phyloP scores from a whole-genome alignment of 805 yeast genomes.

The Spathaspora hagerdaliae region DNA sequence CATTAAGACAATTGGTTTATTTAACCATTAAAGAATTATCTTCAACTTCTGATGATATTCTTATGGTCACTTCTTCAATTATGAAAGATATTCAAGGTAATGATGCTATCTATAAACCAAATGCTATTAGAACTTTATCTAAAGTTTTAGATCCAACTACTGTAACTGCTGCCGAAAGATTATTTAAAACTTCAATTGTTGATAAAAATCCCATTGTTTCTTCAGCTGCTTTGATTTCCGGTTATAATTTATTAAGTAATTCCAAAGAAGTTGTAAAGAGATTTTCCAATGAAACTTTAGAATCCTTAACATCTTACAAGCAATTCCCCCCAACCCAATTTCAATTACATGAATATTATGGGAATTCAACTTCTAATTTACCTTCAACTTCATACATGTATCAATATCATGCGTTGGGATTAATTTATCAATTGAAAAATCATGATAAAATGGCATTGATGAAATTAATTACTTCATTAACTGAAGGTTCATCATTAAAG shows the following conservation, averaged over 20 bases:
- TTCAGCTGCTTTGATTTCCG: constrained; percentile 90
- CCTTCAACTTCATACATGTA: constrained; percentile 76
- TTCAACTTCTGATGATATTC: constrained; percentile 81
- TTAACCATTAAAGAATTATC: constrained; percentile 91
- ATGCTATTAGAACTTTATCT: constrained; percentile 88
- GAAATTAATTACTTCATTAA: constrained; percentile 80
- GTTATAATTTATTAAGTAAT: constrained; percentile 85
- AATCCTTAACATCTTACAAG: constrained; percentile 70
- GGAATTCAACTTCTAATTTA: constrained; percentile 43
- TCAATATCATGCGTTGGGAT: constrained; percentile 94
- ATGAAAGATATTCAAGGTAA: constrained; percentile 97
- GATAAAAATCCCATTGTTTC: constrained; percentile 84
- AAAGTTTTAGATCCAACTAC: constrained; percentile 87
- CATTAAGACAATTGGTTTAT: constrained; percentile 89
- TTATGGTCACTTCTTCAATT: constrained; percentile 96
- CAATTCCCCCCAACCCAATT: constrained; percentile 47
- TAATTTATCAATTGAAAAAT: constrained; percentile 79
- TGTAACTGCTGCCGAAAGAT: constrained; percentile 88
- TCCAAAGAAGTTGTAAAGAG: constrained; percentile 90
- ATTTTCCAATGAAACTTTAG: constrained; percentile 92
- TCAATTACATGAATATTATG: constrained; percentile 54
- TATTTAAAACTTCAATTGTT: constrained; percentile 88
- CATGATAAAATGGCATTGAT: constrained; percentile 92
- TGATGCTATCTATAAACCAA: constrained; percentile 81
- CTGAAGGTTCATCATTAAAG: constrained; percentile 57